These are phyloP conservation scores for Apophysomyces sp. DNA, from an alignment of 371 early-diverging fungal species.

Conservation along the genomic window DNA sequence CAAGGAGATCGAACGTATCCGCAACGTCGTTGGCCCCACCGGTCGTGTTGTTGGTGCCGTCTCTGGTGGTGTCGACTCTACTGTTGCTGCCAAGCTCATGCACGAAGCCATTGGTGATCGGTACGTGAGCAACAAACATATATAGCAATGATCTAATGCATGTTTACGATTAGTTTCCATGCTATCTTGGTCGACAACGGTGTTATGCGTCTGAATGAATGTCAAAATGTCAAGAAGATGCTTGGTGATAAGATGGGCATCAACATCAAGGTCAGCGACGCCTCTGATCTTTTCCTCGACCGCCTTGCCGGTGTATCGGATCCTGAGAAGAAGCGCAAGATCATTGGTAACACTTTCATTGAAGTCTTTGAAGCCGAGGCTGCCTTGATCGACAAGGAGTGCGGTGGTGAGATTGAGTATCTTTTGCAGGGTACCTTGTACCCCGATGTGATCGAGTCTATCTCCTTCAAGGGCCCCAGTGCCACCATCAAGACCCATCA, in stretches of 20 bases:
- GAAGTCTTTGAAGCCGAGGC: conserved; percentile 97
- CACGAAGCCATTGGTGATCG: conserved; percentile 96
- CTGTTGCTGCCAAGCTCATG: conserved; percentile 97
- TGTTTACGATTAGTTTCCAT: conserved; percentile 82
- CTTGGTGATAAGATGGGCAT: conserved; percentile 90
- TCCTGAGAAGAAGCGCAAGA: conserved; percentile 96
- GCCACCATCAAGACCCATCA: conserved; percentile 99
- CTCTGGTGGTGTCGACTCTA: conserved; percentile 95
- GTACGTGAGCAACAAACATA: conserved; percentile 14
- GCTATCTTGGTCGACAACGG: conserved; percentile 98
- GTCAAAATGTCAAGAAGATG: conserved; percentile 77
- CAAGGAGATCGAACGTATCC: conserved; percentile 94
- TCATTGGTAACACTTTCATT: conserved; percentile 97
- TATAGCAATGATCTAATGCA: no score
- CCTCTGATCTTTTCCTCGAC: conserved; percentile 85
- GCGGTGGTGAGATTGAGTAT: conserved; percentile 81
- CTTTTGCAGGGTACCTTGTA: conserved; percentile 97
- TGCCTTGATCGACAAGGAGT: conserved; percentile 78
- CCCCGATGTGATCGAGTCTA: conserved; percentile 98
- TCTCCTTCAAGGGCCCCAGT: conserved; percentile 98
- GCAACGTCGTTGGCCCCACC: conserved; percentile 85
- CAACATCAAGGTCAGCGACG: conserved; percentile 92
- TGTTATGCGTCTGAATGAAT: conserved; percentile 97
- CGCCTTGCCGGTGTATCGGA: conserved; percentile 90
- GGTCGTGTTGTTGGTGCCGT: conserved; percentile 97